A percentile compares a stretch with the other conserved stretches of the same genome.
Evolutionary conservation across 106 monocot species (phyloP).

Genomic region (Phalaenopsis equestris): DNA sequence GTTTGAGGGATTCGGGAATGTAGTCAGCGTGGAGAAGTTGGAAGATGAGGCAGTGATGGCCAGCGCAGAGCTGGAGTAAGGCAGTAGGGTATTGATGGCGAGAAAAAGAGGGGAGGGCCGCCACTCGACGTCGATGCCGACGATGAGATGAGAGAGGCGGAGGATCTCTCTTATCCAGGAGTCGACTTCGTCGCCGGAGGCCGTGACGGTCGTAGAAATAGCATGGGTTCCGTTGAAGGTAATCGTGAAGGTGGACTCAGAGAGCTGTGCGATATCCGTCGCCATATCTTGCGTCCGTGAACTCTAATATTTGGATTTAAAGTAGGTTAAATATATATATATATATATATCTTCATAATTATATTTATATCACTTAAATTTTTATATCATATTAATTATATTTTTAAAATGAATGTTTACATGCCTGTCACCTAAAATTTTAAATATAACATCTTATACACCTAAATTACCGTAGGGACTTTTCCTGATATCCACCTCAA

Average conservation of each 20-base stretch:
- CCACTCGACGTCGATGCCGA: constrained; percentile 66
- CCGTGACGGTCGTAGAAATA: constrained; percentile 38
- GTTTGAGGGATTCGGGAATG: constrained; percentile 24
- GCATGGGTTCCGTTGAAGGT: constrained; percentile 14
- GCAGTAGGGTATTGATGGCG: constrained; percentile 36
- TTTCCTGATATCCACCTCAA: too few relatives aligned
- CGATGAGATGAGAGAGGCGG: constrained; percentile 21
- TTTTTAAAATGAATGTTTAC: too few relatives aligned
- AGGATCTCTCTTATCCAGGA: constrained; percentile 20
- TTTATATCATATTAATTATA: too few relatives aligned
- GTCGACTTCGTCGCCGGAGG: constrained; percentile 12
- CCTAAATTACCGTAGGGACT: too few relatives aligned
- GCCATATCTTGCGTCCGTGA: constrained; percentile 2
- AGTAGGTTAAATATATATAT: too few relatives aligned
- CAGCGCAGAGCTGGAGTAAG: constrained; percentile 59
- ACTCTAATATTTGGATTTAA: too few relatives aligned
- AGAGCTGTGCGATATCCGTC: background rate
- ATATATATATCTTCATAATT: too few relatives aligned
- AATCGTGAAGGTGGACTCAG: constrained; percentile 17
- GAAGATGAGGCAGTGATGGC: constrained; percentile 54
- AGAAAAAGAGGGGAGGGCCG: constrained; percentile 32
- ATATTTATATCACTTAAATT: too few relatives aligned
- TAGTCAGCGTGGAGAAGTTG: constrained; percentile 40
- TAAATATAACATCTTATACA: too few relatives aligned
- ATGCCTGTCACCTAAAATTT: too few relatives aligned